Percentiles rank a stretch among this genome's conserved stretches.
Evolutionary conservation across 2,329 filamentous ascomycete genomes (phyloP).

Genomic region (Beauveria medogensis): DNA sequence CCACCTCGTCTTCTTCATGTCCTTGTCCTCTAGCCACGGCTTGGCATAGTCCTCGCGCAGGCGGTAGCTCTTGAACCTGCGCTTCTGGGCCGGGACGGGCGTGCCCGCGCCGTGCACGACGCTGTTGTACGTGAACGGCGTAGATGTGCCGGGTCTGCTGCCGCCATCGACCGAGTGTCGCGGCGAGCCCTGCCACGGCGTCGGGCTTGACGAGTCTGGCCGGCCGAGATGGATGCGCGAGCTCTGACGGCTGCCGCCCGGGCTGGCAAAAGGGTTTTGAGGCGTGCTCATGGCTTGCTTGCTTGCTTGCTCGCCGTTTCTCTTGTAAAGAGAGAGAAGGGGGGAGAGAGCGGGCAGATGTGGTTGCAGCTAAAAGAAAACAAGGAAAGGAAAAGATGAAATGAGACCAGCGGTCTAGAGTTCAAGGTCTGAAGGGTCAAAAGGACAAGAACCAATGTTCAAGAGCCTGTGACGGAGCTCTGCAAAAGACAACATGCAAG

Average conservation of each 20-base stretch:
- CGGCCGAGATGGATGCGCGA: no score
- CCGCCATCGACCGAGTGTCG: background rate
- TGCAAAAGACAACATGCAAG: background rate
- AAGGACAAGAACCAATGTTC: background rate
- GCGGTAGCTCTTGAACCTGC: conserved; percentile 26
- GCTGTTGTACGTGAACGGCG: conserved; percentile 8
- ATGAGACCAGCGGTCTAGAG: no score
- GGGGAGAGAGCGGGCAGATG: background rate
- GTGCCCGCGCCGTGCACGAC: background rate
- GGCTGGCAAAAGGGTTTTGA: background rate
- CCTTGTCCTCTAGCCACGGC: conserved; percentile 29
- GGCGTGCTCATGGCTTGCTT: background rate
- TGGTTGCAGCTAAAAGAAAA: background rate
- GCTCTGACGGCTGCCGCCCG: background rate
- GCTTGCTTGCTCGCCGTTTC: no score
- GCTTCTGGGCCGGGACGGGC: background rate
- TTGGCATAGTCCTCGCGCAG: conserved; percentile 28
- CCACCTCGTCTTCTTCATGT: conserved; percentile 24
- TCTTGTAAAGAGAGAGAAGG: background rate
- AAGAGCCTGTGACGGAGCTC: background rate
- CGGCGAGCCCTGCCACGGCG: background rate
- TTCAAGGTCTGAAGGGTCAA: no score
- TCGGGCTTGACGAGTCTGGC: background rate
- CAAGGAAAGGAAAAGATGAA: no score
- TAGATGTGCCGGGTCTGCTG: background rate